Conservation (phyloP, 768 basidiomycete species). For the Suillus weaverae region DNA sequence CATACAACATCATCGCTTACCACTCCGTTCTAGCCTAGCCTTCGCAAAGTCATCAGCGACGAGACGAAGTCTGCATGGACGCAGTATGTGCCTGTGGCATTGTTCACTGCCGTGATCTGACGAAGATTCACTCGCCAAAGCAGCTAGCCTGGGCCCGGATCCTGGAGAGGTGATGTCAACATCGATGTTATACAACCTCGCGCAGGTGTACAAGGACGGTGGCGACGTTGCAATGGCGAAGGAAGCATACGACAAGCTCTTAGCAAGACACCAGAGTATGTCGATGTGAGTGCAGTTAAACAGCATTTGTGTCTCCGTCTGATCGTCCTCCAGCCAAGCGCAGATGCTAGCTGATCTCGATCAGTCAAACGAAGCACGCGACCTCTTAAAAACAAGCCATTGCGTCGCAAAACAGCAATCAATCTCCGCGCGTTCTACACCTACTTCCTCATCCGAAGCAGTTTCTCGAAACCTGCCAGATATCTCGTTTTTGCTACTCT, state of each 20-base stretch:
- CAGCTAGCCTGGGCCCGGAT: conserved; percentile 46
- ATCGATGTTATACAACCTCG: conserved; percentile 88
- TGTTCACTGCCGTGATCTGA: neutral
- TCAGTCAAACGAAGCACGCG: too few relatives aligned
- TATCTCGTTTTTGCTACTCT: too few relatives aligned
- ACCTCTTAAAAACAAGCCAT: too few relatives aligned
- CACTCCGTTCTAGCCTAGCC: neutral
- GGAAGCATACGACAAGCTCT: conserved; percentile 83
- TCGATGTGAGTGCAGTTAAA: too few relatives aligned
- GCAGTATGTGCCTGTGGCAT: neutral
- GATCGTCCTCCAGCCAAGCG: too few relatives aligned
- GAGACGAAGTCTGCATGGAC: neutral
- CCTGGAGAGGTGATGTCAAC: conserved; percentile 72
- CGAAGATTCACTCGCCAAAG: conserved; percentile 67
- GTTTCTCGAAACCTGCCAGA: too few relatives aligned
- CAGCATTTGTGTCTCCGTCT: too few relatives aligned
- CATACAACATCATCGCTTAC: neutral
- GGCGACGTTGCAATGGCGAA: conserved; percentile 72
- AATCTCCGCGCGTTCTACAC: too few relatives aligned
- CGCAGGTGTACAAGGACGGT: conserved; percentile 81
- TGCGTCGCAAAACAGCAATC: too few relatives aligned
- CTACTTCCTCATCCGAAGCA: too few relatives aligned
- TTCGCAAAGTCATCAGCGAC: neutral
- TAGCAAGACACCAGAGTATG: conserved; percentile 38
- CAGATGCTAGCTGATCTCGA: too few relatives aligned